These are phyloP conservation scores for Gamarada debralockiae DNA, from an alignment of 495 filamentous ascomycete genomes.

Conservation along the genomic window DNA sequence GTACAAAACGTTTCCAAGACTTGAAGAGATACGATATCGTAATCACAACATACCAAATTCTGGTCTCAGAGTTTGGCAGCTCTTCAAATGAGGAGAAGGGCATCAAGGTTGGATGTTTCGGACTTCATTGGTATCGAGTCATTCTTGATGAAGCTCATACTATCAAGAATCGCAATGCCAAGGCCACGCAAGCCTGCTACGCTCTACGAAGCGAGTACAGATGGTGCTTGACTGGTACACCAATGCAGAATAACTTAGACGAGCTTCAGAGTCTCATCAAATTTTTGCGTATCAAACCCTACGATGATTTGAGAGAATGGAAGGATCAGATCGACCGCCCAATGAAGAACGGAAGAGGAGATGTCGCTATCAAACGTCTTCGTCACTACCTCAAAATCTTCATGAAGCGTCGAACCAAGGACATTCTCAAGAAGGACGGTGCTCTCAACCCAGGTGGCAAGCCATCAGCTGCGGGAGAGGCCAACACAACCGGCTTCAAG, in stretches of 20 bases:
- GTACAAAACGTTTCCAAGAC: constrained; percentile 70
- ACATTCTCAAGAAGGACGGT: constrained; percentile 80
- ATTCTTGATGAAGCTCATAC: constrained; percentile 96
- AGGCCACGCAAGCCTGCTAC: constrained; percentile 84
- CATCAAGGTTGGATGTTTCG: constrained; percentile 79
- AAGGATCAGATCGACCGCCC: constrained; percentile 82
- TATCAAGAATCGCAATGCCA: constrained; percentile 97
- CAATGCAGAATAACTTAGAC: constrained; percentile 97
- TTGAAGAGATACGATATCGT: constrained; percentile 89
- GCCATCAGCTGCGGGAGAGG: constrained; percentile 37
- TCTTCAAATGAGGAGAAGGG: constrained; percentile 43
- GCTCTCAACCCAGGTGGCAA: constrained; percentile 69
- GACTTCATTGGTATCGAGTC: constrained; percentile 89
- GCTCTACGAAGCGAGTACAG: constrained; percentile 77
- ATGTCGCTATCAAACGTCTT: constrained; percentile 82
- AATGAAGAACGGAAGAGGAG: constrained; percentile 79
- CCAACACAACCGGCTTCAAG: constrained; percentile 62
- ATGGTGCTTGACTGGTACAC: constrained; percentile 95
- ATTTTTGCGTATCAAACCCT: constrained; percentile 90
- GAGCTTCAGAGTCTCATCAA: constrained; percentile 90
- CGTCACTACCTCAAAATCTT: constrained; percentile 82
- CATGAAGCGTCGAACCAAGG: constrained; percentile 96
- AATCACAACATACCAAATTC: constrained; percentile 93
- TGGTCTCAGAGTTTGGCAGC: constrained; percentile 81
- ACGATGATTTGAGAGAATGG: constrained; percentile 77